Base-by-base conservation (phyloP, 2,329 filamentous ascomycete genomes). In the Neonectria hederae region DNA sequence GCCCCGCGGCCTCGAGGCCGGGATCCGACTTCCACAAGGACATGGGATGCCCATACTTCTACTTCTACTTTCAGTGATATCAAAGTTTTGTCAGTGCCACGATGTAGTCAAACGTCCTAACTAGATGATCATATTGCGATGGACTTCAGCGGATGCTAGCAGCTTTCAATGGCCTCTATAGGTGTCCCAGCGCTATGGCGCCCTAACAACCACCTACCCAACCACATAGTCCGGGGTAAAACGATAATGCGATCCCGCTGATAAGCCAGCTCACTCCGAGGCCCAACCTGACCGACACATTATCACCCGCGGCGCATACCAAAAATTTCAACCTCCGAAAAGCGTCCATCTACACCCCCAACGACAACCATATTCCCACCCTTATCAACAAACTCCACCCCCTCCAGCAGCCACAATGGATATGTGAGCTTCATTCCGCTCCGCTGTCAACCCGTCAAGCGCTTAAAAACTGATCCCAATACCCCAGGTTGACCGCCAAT, bases 401-500 rank as follows among this genome's bases (percentile, higher is more conserved):
- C 40, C 26, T 42, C 40, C 49, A 54, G 60, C 69, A 67, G 65
- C 59, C 68, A 72, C 54, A 66, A 76, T 76, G 75, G 75, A 76
- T 65, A 75, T 76, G 75, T 76, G 62, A 54, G 72, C 56, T 40
- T 32, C 24, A 32, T 6, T 5, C n/a, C 7, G 24, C 5, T 10
- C 21, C 14, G 24, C 17, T 14, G 10, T 38, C 22, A 22, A 11
- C 13, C 28, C 32, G 30, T 26, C 10, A n/a, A 22, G 3, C 21
- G 17, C 24, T 26, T 56, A 59, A 72, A 63, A 48, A 55, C 59
- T 62, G 22, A 65, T n/a, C 43, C 51, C 65, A 68, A 69, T 61
- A 51, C 54, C 21, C 43, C 66, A 86, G 85, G 79, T 91, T 97
- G 78, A 92, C 88, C 73, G 79, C 86, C 75, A 81, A 89, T 75